Percentiles rank a stretch among this genome's conserved stretches.
These are phyloP conservation scores for Microascus cirrosus DNA, from an alignment of 2,329 filamentous ascomycete genomes.

Conservation along the genomic window DNA sequence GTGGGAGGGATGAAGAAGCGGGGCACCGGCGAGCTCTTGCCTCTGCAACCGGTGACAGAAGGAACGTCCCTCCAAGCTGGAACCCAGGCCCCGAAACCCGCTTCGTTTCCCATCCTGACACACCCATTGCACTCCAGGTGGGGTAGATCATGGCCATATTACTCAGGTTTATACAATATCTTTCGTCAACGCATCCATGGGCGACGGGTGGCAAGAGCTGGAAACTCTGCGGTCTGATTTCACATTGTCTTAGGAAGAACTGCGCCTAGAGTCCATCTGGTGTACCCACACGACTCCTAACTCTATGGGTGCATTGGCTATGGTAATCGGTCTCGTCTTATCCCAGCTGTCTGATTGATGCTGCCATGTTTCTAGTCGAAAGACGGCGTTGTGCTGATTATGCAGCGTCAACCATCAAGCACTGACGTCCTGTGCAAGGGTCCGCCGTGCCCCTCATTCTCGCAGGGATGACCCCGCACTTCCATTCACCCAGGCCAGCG, in stretches of 20 bases:
- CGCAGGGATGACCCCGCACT: background rate
- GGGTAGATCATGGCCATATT: background rate
- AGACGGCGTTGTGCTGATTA: too few species aligned
- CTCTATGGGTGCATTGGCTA: too few species aligned
- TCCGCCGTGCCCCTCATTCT: background rate
- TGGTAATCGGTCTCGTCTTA: too few species aligned
- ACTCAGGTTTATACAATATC: background rate
- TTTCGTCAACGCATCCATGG: background rate
- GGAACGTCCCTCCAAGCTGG: background rate
- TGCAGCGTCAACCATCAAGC: too few species aligned
- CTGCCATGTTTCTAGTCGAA: too few species aligned
- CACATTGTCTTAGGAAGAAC: background rate
- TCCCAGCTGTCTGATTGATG: too few species aligned
- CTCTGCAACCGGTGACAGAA: background rate
- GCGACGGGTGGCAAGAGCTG: background rate
- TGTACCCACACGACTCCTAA: too few species aligned
- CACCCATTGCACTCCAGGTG: conserved; percentile 3
- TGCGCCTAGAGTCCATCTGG: too few species aligned
- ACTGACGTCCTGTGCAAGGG: too few species aligned
- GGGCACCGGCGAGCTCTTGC: background rate
- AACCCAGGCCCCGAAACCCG: background rate
- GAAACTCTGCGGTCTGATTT: background rate
- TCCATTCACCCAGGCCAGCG: background rate
- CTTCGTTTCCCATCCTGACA: conserved; percentile 1
- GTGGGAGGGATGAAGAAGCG: background rate